Evolutionary conservation across 257 asterid species (phyloP), one percentile per base, ranked within the genome.

Genomic region (Penstemon newberryi): DNA sequence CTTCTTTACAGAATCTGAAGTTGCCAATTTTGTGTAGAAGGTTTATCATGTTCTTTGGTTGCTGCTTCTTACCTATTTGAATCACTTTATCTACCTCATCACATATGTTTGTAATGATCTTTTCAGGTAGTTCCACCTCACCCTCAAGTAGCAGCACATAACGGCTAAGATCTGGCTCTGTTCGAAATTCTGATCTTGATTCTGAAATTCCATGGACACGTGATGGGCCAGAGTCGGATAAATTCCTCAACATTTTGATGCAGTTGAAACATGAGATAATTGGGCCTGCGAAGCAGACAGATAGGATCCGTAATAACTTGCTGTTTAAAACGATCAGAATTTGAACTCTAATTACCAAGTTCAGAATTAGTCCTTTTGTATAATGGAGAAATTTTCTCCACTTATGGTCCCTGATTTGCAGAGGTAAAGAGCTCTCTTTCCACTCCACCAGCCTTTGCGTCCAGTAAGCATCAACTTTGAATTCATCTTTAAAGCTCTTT

Each of bases 331-430:
- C 79, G 13, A 76, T 38, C 56, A 72, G 7, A 45, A 68, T 69
- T 77, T 85, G 86, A 33, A 79, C 1, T 51, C 45, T 11, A n/a
- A 78, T 75, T 44, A 69, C 65, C 12, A 76, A 0, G 39, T 58
- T 53, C 19, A 82, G 76, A 56, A 64, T 53, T 5, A 46, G 6
- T 12, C 62, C 63, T 63, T 63, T 78, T 15, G 44, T 53, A 33
- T 60, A 65, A 40, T 69, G 77, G 6, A 80, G 59, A n/a, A n/a
- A 1, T 67, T 72, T 75, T 53, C 81, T 57, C 13, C 44, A 66
- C 7, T 38, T 61, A 2, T 38, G 56, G 33, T 69, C 47, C 41
- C 61, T 3, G 7, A 61, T 57, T 2, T 8, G 13, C 47, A 42
- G 46, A 56, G 57, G 13, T 2, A 59, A 8, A 3, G 79, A 51